Percentiles rank a stretch among this genome's conserved stretches.
phyloP scores from a whole-genome alignment of 371 early-diverging fungal genomes.

The Mucor mucedo region DNA sequence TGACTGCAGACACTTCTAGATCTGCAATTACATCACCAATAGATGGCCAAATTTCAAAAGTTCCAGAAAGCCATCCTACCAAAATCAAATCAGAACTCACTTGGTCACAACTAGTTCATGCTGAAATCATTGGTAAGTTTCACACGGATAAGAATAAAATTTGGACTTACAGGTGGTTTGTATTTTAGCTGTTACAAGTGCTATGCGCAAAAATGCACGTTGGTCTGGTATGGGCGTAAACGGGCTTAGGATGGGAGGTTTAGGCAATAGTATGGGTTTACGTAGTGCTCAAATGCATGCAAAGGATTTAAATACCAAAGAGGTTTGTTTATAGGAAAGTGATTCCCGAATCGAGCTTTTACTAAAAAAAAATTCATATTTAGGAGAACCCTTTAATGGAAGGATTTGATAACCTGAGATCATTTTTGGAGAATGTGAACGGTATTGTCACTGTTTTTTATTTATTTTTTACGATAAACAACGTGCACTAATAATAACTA shows the following conservation, averaged over 20 bases:
- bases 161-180: background rate
- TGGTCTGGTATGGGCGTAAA: slow-evolving; percentile 77
- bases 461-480: background rate
- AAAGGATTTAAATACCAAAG: slow-evolving; percentile 22
- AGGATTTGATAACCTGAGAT: slow-evolving; percentile 73
- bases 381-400: slow-evolving; percentile 76
- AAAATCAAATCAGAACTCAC: slow-evolving; percentile 59
- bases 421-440: slow-evolving; percentile 62
- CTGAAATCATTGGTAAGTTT: slow-evolving; percentile 71
- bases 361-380: background rate
- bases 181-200: slow-evolving; percentile 66
- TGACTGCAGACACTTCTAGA: slow-evolving; percentile 15
- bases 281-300: slow-evolving; percentile 49
- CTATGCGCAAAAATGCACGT: slow-evolving; percentile 87
- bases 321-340: slow-evolving; percentile 3
- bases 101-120: slow-evolving; percentile 80
- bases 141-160: background rate
- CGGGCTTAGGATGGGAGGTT: slow-evolving; percentile 65
- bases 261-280: slow-evolving; percentile 73
- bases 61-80: background rate
- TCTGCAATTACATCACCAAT: background rate
- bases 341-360: background rate
- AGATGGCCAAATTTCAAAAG: slow-evolving; percentile 1
- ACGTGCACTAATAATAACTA: background rate
- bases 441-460: slow-evolving; percentile 40